Base-by-base conservation (phyloP, 1,139 yeast genomes). In the Kodamaea sp. region DNA sequence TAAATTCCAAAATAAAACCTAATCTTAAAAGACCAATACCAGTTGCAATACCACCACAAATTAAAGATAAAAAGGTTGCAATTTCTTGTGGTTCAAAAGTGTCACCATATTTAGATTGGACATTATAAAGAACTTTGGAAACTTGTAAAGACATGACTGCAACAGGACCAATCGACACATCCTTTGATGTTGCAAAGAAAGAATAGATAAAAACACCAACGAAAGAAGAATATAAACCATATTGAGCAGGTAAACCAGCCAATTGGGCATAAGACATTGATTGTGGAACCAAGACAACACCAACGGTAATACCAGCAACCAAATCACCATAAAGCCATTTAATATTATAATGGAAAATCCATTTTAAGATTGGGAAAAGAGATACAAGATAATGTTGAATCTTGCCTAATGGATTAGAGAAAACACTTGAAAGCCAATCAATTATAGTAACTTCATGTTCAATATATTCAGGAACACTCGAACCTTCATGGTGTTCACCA, bases 101-200 rank as follows among this genome's bases (percentile, higher is more conserved):
- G 32, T 61, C 70, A 26, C 65, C 70, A 31, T 39, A 53, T 38
- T 58, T 51, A 6, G 39, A 50, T 44, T 78, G 77, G 8, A 89
- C 94, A 39, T 72, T 70, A 26, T 78, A 75, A 41, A 89, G 74
- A 37, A 87, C 90, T 58, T 84, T 86, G 34, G 90, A 80, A 25
- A 87, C 89, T 60, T 89, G 90, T 48, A 81, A 62, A 9, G 96
- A 86, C 96, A 90, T 89, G 45, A 90, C 97, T 2, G 97, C 97
- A 29, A 90, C 97, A 5, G 97, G 97, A 26, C 97, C 97, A 53
- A 90, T 89, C 45, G 94, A 84, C 33, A 90, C 96, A 70, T 90
- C 97, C 63, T 89, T 90, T 12, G 95, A 85, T 11, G 97, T 90
- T 10, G 97, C 97, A 60, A 90, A 90, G 53, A 89, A 77, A 35